Evolutionary conservation across 1,139 yeast species (phyloP), one percentile per base, ranked within the genome.

Genomic region (Debaryomyces sp.): DNA sequence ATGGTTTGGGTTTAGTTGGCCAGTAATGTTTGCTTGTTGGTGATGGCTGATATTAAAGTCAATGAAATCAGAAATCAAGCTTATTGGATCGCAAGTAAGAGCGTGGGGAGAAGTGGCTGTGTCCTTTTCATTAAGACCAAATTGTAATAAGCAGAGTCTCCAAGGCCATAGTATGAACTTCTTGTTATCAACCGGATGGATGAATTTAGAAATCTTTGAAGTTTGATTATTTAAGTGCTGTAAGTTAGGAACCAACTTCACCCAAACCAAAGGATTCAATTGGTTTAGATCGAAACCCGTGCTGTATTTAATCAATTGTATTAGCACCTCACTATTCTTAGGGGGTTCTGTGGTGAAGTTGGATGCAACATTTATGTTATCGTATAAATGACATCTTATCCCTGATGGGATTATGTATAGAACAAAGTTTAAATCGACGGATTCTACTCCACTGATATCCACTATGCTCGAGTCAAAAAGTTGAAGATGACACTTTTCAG

Each of bases 391-490:
- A 46, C 89, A 88, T 47, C 91, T 68, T 15, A 87, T 83, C 0
- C 92, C 95, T 10, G 91, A 83, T 0, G 96, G 96, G 5, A 86
- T 81, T 44, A 89, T 61, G 56, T 87, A 86, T 0, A 88, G 66
- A 6, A 82, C 87, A 59, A 75, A 79, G 37, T 62, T 61, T 15
- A 62, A 50, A 24, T 30, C 43, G n/a, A 23, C 9, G n/a, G 55
- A 55, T 42, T 55, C 57, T 26, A 43, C 57, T 49, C 22, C 50
- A 59, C 56, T 46, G 55, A 29, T 56, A 44, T 36, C 52, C 33
- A 48, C 49, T 43, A 57, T 51, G 1, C 56, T 47, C 1, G 79
- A 71, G 15, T 71, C 70, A 47, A 64, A 70, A 10, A 80, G 62
- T 7, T 63, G 54, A 2, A 75, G 57, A 23, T 62, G 59, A 9